Evolutionary conservation across 129 eudicot species (phyloP), one percentile per base, ranked within the genome.

Genomic region (Erigeron canadensis): DNA sequence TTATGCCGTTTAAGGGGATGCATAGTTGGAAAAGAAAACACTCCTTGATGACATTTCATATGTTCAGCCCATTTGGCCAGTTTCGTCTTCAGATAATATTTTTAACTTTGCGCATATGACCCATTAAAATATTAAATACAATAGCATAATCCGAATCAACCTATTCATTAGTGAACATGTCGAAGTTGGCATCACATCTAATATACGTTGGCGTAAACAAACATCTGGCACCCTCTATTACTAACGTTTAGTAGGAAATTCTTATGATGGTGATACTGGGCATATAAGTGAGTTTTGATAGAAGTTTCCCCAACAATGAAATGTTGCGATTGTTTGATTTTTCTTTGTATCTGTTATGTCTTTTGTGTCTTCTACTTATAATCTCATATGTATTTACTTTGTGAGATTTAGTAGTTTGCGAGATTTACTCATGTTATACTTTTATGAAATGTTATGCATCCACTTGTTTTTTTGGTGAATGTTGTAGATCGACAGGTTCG

Each of bases 401-500:
- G 18, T 5, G 39, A 39, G 12, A 28, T 28, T 28, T 28, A 28
- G 34, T 28, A 2, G 3, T 28, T 28, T 51, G 63, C 51, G 42
- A 43, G 39, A 23, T 23, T 65, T 13, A 40, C 40, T 34, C 70
- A 75, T 63, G 58, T 70, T 63, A 16, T 65, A 56, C 22, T 63
- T 74, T 62, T n/a, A 45, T 47, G 34, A 21, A 17, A 71, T 10
- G 23, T 43, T 54, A 34, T 0, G 9, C n/a, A 10, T 37, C n/a
- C 11, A 4, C 15, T 42, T 10, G 51, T 37, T 58, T 80, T 15
- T 75, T 43, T 63, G 72, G 63, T 68, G 79, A 10, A 65, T 55
- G 38, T 69, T 70, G 59, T 70, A 92, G 98, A 92, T 92, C 61
- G 98, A 92, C 82, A 78, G 98, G 60, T 87, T 86, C 53, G 98